phyloP scores from a whole-genome alignment of 2,329 filamentous ascomycete genomes.

The Botrytis pseudocinerea region DNA sequence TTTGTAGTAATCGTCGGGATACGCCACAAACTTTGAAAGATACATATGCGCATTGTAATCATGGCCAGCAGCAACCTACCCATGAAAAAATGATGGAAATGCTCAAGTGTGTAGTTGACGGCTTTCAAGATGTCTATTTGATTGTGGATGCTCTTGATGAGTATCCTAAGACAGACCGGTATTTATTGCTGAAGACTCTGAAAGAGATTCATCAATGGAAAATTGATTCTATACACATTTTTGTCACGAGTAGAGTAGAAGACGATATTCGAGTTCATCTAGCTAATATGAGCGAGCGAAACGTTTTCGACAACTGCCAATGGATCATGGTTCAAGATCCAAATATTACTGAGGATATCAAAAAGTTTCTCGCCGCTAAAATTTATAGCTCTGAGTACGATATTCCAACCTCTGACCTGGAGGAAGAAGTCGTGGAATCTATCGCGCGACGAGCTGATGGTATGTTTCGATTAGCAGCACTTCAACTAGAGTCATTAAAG shows the following conservation, averaged over 20 bases:
- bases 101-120: background rate
- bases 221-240: background rate
- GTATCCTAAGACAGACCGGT: background rate
- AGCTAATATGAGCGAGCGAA: background rate
- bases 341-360: background rate
- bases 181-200: background rate
- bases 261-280: background rate
- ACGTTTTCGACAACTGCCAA: background rate
- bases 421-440: background rate
- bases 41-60: background rate
- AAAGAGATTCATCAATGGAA: background rate
- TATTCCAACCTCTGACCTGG: background rate
- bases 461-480: slow-evolving; percentile 30
- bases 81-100: background rate
- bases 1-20: background rate
- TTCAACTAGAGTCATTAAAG: slow-evolving; percentile 26
- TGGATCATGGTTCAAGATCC: background rate
- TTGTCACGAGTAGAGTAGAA: background rate
- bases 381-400: background rate
- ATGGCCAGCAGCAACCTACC: background rate
- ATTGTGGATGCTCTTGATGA: background rate
- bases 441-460: background rate
- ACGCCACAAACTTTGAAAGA: background rate
- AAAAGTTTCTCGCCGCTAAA: background rate
- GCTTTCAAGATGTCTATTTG: background rate